Evolutionary conservation across 129 eudicot genomes (phyloP).

Genomic region (carrot (Daucus carota)): DH1_v3.0 NC_030386.2:4767001-4767500

Average conservation of each 20-base stretch:
- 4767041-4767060: slow-evolving; percentile 96
- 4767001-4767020: slow-evolving; percentile 82
- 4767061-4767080: slow-evolving; percentile 95
- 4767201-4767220: slow-evolving; percentile 28
- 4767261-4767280: neutral
- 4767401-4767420: too few relatives aligned
- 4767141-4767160: slow-evolving; percentile 97
- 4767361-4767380: neutral
- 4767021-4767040: slow-evolving; percentile 74
- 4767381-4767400: neutral
- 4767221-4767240: neutral
- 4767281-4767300: neutral
- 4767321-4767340: neutral
- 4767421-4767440: too few relatives aligned
- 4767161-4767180: slow-evolving; percentile 85
- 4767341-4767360: neutral
- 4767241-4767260: neutral
- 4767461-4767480: neutral
- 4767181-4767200: slow-evolving; percentile 95
- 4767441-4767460: neutral
- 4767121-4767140: slow-evolving; percentile 79
- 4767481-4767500: neutral
- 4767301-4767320: neutral
- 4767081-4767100: slow-evolving; percentile 72
- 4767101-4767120: slow-evolving; percentile 60